Evolutionary conservation across 2,329 filamentous ascomycete species (phyloP).

Genomic region (Trichothecium sympodiale): DNA sequence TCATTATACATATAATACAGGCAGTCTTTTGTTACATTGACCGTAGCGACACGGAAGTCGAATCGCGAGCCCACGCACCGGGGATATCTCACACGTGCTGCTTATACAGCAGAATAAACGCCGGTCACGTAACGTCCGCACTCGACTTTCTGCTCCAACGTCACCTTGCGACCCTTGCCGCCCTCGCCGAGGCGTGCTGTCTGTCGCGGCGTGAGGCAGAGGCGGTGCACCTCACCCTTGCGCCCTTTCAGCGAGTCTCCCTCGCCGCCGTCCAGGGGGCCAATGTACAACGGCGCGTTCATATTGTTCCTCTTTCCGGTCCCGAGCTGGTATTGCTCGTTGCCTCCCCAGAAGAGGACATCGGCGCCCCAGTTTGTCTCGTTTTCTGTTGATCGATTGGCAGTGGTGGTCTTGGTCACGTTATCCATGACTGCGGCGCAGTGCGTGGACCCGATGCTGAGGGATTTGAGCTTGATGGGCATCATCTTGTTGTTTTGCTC

Average conservation of each 20-base stretch:
- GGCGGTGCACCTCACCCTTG: slow-evolving; percentile 54
- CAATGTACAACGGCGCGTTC: slow-evolving; percentile 65
- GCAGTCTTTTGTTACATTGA: too few species aligned
- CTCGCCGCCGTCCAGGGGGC: slow-evolving; percentile 54
- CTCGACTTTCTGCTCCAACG: slow-evolving; percentile 76
- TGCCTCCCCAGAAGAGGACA: slow-evolving; percentile 87
- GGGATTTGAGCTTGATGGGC: slow-evolving; percentile 64
- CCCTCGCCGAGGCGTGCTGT: slow-evolving; percentile 52
- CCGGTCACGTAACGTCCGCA: slow-evolving; percentile 75
- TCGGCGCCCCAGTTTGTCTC: slow-evolving; percentile 85
- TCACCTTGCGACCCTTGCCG: slow-evolving; percentile 55
- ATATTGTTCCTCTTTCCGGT: slow-evolving; percentile 81
- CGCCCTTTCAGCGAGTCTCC: slow-evolving; percentile 50
- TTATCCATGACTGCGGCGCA: slow-evolving; percentile 77
- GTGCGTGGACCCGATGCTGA: slow-evolving; percentile 73
- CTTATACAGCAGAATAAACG: slow-evolving; percentile 60
- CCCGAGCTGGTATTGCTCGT: slow-evolving; percentile 87
- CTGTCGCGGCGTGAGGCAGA: slow-evolving; percentile 69
- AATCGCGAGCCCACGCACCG: too few species aligned
- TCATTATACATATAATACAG: too few species aligned
- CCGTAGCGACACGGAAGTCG: neutral
- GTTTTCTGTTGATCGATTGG: slow-evolving; percentile 40
- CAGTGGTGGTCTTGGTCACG: slow-evolving; percentile 53
- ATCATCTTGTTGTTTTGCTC: slow-evolving; percentile 55
- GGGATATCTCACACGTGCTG: too few species aligned